Evolutionary conservation across 257 asterid species (phyloP).

Genomic region (Agastache rugosa): DNA sequence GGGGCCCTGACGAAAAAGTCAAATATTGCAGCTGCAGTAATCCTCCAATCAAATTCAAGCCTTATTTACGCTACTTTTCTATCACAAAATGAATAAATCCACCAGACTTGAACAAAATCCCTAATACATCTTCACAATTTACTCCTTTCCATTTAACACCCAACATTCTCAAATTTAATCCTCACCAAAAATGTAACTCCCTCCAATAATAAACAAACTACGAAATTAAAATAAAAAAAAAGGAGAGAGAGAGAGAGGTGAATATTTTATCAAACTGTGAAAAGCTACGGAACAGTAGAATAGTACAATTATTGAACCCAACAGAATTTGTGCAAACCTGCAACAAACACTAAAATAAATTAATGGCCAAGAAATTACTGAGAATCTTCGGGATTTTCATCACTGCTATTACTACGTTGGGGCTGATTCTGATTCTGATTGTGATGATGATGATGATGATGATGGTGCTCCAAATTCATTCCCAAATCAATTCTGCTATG

Average conservation of each 20-base stretch:
- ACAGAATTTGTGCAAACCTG: constrained; percentile 1
- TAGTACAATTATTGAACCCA: constrained; percentile 39
- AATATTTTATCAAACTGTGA: constrained; percentile 1
- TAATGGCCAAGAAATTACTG: constrained; percentile 36
- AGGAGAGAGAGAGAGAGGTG: background rate
- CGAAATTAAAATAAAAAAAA: background rate
- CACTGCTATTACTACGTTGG: constrained; percentile 66
- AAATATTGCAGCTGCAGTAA: constrained; percentile 35
- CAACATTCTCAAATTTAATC: constrained; percentile 26
- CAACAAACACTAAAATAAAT: background rate
- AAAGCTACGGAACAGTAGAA: background rate
- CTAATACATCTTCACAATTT: background rate
- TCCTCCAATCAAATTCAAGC: constrained; percentile 33
- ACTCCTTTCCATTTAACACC: constrained; percentile 18
- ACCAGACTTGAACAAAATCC: background rate
- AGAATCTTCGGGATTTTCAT: constrained; percentile 66
- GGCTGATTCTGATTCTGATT: constrained; percentile 48
- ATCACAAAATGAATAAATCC: constrained; percentile 17
- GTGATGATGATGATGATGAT: constrained; percentile 19
- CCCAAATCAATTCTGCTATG: constrained; percentile 63
- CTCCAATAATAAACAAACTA: background rate
- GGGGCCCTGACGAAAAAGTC: constrained; percentile 38
- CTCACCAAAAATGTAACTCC: background rate
- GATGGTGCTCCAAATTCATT: constrained; percentile 68
- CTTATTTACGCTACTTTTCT: background rate